Evolutionary conservation across 169 alveolate species (phyloP).

Genomic region (Fabrea salina): DNA sequence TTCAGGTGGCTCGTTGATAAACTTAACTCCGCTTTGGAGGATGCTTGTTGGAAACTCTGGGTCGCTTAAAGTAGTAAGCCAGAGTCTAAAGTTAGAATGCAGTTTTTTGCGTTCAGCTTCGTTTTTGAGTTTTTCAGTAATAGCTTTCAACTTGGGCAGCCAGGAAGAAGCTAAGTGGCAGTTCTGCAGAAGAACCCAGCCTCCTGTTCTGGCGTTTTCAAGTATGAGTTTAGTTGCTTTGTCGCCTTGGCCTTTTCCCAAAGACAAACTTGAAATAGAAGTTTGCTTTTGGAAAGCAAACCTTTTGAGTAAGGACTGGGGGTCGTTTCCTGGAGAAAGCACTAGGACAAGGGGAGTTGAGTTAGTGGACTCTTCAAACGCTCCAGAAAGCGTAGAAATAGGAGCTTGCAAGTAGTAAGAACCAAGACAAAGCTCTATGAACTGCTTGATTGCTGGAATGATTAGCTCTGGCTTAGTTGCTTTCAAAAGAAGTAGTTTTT

Average conservation of each 20-base stretch:
- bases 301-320: conserved; percentile 20
- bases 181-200: conserved; percentile 81
- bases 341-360: conserved; percentile 73
- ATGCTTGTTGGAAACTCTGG: conserved; percentile 77
- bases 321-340: conserved; percentile 56
- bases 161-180: conserved; percentile 81
- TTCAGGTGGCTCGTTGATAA: conserved; percentile 82
- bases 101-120: not conserved
- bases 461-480: conserved; percentile 47
- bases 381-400: not conserved
- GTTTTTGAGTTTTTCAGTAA: conserved; percentile 27
- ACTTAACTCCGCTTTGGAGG: conserved; percentile 74
- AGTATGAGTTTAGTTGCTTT: conserved; percentile 78
- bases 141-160: conserved; percentile 79
- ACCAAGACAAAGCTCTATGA: conserved; percentile 17
- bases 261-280: conserved; percentile 68
- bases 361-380: conserved; percentile 39
- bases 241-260: conserved; percentile 83
- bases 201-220: conserved; percentile 69
- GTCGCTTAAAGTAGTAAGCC: conserved; percentile 77
- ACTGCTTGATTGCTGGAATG: conserved; percentile 27
- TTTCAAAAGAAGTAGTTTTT: conserved; percentile 33
- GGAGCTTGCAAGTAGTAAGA: not conserved
- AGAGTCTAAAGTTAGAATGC: conserved; percentile 73
- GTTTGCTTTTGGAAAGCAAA: conserved; percentile 53